Evolutionary conservation across 106 monocot genomes (phyloP).

Genomic region (Alisma plantagoaquatica): DNA sequence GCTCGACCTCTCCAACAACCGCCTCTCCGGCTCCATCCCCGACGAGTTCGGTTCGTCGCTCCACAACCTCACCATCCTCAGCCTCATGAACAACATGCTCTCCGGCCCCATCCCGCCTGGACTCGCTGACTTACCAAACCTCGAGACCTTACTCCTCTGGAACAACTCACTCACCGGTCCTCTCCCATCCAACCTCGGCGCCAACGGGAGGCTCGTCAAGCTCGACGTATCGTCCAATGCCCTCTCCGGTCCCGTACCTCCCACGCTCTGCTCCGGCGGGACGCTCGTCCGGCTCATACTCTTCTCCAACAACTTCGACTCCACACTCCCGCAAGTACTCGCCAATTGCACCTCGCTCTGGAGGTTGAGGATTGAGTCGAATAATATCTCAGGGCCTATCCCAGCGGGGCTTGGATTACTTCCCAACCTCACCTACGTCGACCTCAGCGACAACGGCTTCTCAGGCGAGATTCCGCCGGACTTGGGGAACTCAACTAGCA

Average conservation of each 20-base stretch:
- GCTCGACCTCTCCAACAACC: constrained; percentile 78
- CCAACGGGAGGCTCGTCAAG: constrained; percentile 40
- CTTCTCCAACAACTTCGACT: constrained; percentile 75
- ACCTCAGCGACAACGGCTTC: constrained; percentile 71
- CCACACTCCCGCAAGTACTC: constrained; percentile 41
- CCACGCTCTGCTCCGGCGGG: constrained; percentile 51
- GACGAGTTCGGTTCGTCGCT: constrained; percentile 23
- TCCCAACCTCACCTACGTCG: constrained; percentile 72
- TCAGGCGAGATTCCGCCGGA: constrained; percentile 55
- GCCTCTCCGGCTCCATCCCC: constrained; percentile 51
- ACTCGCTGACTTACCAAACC: constrained; percentile 45
- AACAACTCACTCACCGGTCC: constrained; percentile 78
- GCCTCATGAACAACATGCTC: constrained; percentile 78
- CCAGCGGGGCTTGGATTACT: constrained; percentile 67
- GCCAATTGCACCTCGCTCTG: constrained; percentile 59
- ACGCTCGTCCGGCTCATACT: constrained; percentile 74
- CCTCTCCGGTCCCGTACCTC: constrained; percentile 59
- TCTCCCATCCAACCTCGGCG: constrained; percentile 57
- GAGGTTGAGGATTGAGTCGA: constrained; percentile 61
- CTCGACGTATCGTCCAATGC: constrained; percentile 88
- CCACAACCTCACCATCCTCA: constrained; percentile 54
- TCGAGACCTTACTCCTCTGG: constrained; percentile 71
- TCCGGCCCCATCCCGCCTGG: constrained; percentile 52
- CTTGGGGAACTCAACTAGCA: constrained; percentile 25
- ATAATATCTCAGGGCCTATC: constrained; percentile 51